phyloP scores from a whole-genome alignment of 208 protist genomes.

The Jaenimonas drosophilae region DNA sequence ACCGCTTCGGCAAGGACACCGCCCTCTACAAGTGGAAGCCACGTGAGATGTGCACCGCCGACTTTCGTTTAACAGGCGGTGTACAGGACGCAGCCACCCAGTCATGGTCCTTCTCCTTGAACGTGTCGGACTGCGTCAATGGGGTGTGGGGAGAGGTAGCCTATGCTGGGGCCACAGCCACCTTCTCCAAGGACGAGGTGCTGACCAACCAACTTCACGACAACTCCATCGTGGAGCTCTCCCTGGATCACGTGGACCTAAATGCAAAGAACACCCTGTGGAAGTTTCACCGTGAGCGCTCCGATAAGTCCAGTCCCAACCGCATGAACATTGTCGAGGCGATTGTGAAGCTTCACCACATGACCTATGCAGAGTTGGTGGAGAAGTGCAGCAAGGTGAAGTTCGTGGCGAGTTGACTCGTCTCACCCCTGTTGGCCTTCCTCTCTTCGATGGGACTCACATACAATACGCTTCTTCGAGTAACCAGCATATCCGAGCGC shows the following conservation, averaged over 20 bases:
- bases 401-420: constrained; percentile 9
- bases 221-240: constrained; percentile 55
- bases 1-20: constrained; percentile 63
- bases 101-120: constrained; percentile 46
- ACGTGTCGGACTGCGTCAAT: constrained; percentile 23
- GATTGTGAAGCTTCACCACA: constrained; percentile 64
- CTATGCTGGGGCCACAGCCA: constrained; percentile 33
- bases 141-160: constrained; percentile 18
- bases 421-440: background rate
- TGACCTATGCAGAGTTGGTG: constrained; percentile 53
- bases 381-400: constrained; percentile 16
- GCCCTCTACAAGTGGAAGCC: constrained; percentile 84
- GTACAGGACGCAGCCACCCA: constrained; percentile 2
- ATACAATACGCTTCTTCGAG: background rate
- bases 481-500: background rate
- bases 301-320: constrained; percentile 73
- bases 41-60: constrained; percentile 65
- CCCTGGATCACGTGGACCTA: constrained; percentile 3
- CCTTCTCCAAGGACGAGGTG: constrained; percentile 37
- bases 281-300: constrained; percentile 42
- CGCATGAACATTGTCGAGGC: constrained; percentile 50
- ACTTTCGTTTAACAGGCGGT: constrained; percentile 69
- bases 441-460: too few relatives aligned
- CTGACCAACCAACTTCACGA: constrained; percentile 29
- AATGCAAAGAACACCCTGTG: constrained; percentile 23